Conservation (phyloP, 352 stramenopile species). For the Pythium rishiriense region DNA sequence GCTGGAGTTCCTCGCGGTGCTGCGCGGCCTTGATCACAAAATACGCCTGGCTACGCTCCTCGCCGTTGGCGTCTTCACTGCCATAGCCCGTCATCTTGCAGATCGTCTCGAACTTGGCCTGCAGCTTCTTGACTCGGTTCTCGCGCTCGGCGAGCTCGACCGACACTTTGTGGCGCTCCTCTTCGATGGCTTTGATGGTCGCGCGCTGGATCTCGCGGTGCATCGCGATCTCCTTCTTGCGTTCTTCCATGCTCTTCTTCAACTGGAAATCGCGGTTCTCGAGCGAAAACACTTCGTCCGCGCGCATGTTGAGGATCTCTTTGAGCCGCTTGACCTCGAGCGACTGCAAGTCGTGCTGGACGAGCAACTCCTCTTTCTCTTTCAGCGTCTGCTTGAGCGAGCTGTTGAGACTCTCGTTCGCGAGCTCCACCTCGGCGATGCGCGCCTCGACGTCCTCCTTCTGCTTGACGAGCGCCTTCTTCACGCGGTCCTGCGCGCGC, state of each 20-base stretch:
- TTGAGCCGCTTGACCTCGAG: slow-evolving; percentile 93
- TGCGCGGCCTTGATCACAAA: slow-evolving; percentile 96
- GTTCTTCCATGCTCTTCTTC: slow-evolving; percentile 93
- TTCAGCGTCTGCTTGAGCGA: slow-evolving; percentile 80
- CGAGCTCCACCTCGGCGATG: slow-evolving; percentile 90
- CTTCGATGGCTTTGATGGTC: slow-evolving; percentile 86
- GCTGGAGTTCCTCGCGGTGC: slow-evolving; percentile 93
- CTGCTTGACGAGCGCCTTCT: slow-evolving; percentile 72
- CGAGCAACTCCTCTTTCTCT: slow-evolving; percentile 92
- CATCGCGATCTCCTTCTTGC: slow-evolving; percentile 89
- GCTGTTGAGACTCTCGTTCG: slow-evolving; percentile 88
- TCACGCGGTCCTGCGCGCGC: slow-evolving; percentile 70
- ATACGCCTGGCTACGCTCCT: slow-evolving; percentile 91
- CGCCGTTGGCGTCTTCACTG: slow-evolving; percentile 61
- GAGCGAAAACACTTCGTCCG: slow-evolving; percentile 92
- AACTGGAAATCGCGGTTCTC: slow-evolving; percentile 94
- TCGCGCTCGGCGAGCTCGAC: slow-evolving; percentile 90
- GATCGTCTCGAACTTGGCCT: slow-evolving; percentile 93
- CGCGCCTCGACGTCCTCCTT: slow-evolving; percentile 74
- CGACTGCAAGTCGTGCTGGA: slow-evolving; percentile 93
- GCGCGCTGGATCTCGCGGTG: slow-evolving; percentile 90
- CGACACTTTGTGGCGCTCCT: slow-evolving; percentile 93
- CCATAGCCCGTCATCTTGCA: slow-evolving; percentile 77
- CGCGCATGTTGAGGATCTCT: slow-evolving; percentile 84
- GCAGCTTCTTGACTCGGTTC: slow-evolving; percentile 87